Base-by-base conservation (phyloP, 345 rosid genomes). In the Eucalyptus sp. region DNA sequence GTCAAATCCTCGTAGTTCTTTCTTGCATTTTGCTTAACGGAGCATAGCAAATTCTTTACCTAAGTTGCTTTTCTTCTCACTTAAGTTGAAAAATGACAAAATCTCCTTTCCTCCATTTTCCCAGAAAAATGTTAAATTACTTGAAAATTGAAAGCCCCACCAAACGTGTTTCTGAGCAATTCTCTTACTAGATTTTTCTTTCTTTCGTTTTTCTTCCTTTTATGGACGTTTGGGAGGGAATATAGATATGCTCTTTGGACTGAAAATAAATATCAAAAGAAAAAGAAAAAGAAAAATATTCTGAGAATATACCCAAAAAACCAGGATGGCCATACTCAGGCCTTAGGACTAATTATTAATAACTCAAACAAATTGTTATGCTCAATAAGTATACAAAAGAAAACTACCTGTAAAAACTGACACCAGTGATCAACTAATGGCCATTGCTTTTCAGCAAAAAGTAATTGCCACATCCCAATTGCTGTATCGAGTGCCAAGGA, bases 401-500 rank as follows among this genome's bases (percentile, higher is more conserved):
- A 86, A 89, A 89, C 64, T 92, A 98, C 99, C 98, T 97, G 99
- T 88, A 98, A 93, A 92, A 98, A 98, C 89, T 97, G 96, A 93
- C 99, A 98, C 99, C 99, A 98, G 86, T 95, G 97, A 88, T 95
- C 98, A 88, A 97, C 96, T 89, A 98, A 88, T 25, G 99, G 96
- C 99, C 99, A 97, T 60, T 94, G 98, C 90, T 92, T 97, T 90
- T 98, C 99, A 89, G 99, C 98, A 93, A 98, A 97, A 60, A 98
- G 92, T 92, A 98, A 91, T 90, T 98, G 98, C 99, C 99, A 98
- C 99, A 98, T 97, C 52, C 99, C 99, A 83, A 98, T 97, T 68
- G 99, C 99, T n/a, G 99, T 95, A 93, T 98, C 99, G 91, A 98
- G 88, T 90, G 99, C 99, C 80, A 98, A 92, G 87, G 99, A 97